phyloP scores from a whole-genome alignment of 2,329 filamentous ascomycete species.

The Cladosporium oxysporum region DNA sequence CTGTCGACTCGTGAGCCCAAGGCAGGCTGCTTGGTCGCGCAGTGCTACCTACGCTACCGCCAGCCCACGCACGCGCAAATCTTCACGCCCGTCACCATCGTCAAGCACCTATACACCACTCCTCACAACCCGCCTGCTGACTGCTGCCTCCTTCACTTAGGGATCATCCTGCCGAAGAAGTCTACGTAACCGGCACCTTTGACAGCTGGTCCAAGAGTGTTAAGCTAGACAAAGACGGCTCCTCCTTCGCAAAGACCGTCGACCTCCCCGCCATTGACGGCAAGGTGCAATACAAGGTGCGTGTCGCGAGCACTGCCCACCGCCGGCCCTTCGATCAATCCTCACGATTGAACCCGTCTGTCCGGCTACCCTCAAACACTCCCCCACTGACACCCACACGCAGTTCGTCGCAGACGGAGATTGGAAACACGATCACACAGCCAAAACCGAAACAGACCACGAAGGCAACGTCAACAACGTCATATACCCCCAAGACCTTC shows the following conservation, averaged over 20 bases:
- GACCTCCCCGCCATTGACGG: constrained; percentile 60
- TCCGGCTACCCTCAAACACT: background rate
- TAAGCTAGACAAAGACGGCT: constrained; percentile 74
- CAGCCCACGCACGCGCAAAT: constrained; percentile 9
- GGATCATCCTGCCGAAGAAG: constrained; percentile 79
- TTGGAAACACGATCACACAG: constrained; percentile 82
- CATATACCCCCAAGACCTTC: constrained; percentile 72
- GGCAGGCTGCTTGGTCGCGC: constrained; percentile 6
- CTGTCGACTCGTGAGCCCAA: constrained; percentile 3
- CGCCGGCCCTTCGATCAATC: background rate
- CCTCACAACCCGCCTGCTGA: background rate
- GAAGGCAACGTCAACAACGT: constrained; percentile 92
- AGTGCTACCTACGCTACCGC: constrained; percentile 15
- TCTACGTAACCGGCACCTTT: constrained; percentile 94
- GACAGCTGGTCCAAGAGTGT: constrained; percentile 90
- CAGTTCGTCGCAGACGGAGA: constrained; percentile 94
- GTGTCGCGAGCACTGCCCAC: constrained; percentile 29
- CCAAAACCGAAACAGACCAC: constrained; percentile 78
- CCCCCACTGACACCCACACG: constrained; percentile 13
- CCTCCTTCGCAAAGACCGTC: constrained; percentile 78
- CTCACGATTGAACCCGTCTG: background rate
- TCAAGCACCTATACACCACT: background rate
- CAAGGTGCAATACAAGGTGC: constrained; percentile 94
- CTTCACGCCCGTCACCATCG: background rate
- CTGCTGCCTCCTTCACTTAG: constrained; percentile 48